Conservation (phyloP, 2,329 filamentous ascomycete genomes). For the Cadophora gregata region DNA sequence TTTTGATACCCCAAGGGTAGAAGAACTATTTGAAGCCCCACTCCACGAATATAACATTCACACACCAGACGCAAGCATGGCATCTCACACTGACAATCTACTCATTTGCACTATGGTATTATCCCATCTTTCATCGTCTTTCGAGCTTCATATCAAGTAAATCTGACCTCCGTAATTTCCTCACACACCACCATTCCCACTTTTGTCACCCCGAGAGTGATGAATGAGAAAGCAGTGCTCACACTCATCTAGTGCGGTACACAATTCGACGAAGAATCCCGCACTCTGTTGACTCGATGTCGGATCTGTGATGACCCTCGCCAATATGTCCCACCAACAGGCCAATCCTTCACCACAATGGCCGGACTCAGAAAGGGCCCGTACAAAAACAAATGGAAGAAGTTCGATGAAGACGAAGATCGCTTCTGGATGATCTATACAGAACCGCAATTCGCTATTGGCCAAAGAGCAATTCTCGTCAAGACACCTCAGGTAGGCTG, state of each 20-base stretch:
- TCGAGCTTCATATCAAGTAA: not conserved
- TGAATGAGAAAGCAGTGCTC: not conserved
- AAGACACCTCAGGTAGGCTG: slow-evolving; percentile 53
- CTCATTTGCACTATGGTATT: slow-evolving; percentile 72
- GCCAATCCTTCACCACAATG: slow-evolving; percentile 71
- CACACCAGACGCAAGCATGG: slow-evolving; percentile 27
- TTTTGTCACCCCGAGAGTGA: too few relatives aligned
- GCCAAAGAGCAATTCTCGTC: slow-evolving; percentile 75
- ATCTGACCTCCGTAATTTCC: not conserved
- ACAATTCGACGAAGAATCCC: slow-evolving; percentile 64
- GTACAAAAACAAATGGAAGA: slow-evolving; percentile 61
- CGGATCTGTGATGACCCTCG: slow-evolving; percentile 77
- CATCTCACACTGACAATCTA: slow-evolving; percentile 41
- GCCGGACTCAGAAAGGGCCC: slow-evolving; percentile 47
- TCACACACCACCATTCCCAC: not conserved
- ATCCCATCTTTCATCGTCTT: not conserved
- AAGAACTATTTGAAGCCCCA: slow-evolving; percentile 33
- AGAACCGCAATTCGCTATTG: slow-evolving; percentile 70
- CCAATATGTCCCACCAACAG: slow-evolving; percentile 69
- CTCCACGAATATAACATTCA: slow-evolving; percentile 33
- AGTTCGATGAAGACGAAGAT: slow-evolving; percentile 52
- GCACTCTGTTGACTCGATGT: slow-evolving; percentile 58
- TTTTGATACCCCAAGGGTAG: slow-evolving; percentile 11
- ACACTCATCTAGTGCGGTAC: slow-evolving; percentile 73
- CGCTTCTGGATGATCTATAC: slow-evolving; percentile 55